Evolutionary conservation across 2,329 filamentous ascomycete genomes (phyloP), one percentile per base, ranked within the genome.

Genomic region (Apiospora rasikravindrae): DNA sequence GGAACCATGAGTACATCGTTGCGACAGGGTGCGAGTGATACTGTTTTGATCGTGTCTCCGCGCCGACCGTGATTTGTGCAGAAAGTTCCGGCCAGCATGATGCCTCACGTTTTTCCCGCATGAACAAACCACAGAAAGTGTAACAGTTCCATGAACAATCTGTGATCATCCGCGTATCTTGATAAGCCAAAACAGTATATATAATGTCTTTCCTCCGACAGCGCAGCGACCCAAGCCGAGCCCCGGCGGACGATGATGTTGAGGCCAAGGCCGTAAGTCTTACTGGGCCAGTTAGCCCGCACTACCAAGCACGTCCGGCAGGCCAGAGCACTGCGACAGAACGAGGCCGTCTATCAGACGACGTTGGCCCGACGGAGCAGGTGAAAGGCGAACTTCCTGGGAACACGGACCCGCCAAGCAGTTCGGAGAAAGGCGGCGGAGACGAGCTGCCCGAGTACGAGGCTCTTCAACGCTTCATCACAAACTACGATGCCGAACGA

Each of bases 381-480:
- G 37, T 44, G n/a, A 33, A 13, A 4, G 40, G 24, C 19, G n/a
- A 14, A 13, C 6, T 26, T 2, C 33, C 16, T 37, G 61, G 5
- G 47, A 71, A 22, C 22, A 64, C 22, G 45, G 37, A 26, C 11
- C n/a, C 3, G 24, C 22, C n/a, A 19, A 24, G n/a, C 24, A 33
- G n/a, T 8, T 42, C 66, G 44, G 26, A 24, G 26, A 33, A 22
- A 33, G 26, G 11, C 53, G 29, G 29, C 16, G 26, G 29, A 19
- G 68, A 53, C 22, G 78, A 80, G 4, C 71, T 81, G 42, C 77
- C 74, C 57, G 80, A 82, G 71, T 82, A 80, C 61, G 80, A 80
- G 49, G 75, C 76, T 1, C 78, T 82, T 13, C 79, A 81, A 71
- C 78, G 78, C 19, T 82, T 75, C 74, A 81, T 82, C 74, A 81